These are phyloP conservation scores for Luffa acutangula DNA, from an alignment of 306 rosid species.

Conservation along the genomic window DNA sequence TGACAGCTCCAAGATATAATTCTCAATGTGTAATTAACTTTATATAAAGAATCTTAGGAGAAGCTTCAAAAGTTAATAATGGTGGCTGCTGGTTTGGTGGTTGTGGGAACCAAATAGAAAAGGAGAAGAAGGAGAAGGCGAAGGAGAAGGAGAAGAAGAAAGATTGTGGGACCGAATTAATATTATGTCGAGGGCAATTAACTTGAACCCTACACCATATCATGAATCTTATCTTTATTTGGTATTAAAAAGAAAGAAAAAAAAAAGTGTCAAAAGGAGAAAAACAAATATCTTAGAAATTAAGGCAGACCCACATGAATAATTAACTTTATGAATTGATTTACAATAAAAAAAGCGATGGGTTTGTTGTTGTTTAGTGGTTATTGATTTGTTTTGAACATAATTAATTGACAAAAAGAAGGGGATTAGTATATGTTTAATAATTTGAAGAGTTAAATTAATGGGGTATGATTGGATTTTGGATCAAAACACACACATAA, in stretches of 20 bases:
- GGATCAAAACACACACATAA: conserved; percentile 7
- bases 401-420: conserved; percentile 4
- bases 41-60: background rate
- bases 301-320: conserved; percentile 9
- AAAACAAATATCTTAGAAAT: conserved; percentile 6
- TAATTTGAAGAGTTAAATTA: background rate
- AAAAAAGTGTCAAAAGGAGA: background rate
- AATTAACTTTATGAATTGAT: background rate
- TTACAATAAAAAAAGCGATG: background rate
- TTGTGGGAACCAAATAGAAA: conserved; percentile 1
- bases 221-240: conserved; percentile 2
- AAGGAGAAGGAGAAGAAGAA: background rate
- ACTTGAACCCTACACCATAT: conserved; percentile 9
- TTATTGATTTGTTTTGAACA: background rate
- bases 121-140: background rate
- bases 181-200: background rate
- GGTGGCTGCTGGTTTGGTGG: conserved; percentile 6
- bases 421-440: background rate
- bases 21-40: background rate
- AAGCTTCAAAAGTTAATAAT: conserved; percentile 8
- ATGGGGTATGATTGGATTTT: conserved; percentile 7
- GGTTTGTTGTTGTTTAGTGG: conserved; percentile 6
- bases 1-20: conserved; percentile 8
- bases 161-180: background rate
- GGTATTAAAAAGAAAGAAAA: background rate